Evolutionary conservation across 2,329 filamentous ascomycete genomes (phyloP).

Genomic region (Keithomyces neogunnii): DNA sequence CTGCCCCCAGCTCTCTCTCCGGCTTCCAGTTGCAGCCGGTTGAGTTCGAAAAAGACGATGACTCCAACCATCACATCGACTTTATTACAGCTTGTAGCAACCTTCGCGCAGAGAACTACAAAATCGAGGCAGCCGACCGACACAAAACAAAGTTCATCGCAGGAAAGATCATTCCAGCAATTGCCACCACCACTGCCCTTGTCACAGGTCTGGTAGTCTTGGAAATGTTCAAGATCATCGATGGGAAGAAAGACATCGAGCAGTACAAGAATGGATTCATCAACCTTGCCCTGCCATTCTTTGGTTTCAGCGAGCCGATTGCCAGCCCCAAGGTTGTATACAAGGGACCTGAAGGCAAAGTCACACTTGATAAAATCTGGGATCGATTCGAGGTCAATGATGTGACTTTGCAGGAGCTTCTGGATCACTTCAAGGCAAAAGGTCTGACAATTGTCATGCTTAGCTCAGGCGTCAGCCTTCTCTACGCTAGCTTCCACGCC

Average conservation of each 20-base stretch:
- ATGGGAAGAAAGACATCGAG: conserved; percentile 93
- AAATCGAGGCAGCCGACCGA: conserved; percentile 82
- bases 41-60: conserved; percentile 98
- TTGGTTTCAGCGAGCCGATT: conserved; percentile 96
- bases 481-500: conserved; percentile 91
- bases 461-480: conserved; percentile 89
- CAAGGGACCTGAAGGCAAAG: conserved; percentile 66
- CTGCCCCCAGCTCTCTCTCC: conserved; percentile 69
- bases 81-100: conserved; percentile 98
- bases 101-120: conserved; percentile 94
- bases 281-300: conserved; percentile 93
- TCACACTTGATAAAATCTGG: conserved; percentile 93
- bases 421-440: conserved; percentile 71
- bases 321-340: conserved; percentile 90
- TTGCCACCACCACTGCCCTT: conserved; percentile 91
- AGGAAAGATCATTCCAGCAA: conserved; percentile 98
- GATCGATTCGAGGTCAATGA: conserved; percentile 90
- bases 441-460: conserved; percentile 86
- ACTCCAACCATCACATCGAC: conserved; percentile 96
- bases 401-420: conserved; percentile 74
- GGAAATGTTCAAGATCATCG: conserved; percentile 93
- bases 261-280: conserved; percentile 99
- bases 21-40: conserved; percentile 87
- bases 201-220: conserved; percentile 89
- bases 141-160: conserved; percentile 99